A percentile compares a stretch with the other conserved stretches of the same genome.
Conservation (phyloP, 2,329 filamentous ascomycete genomes). For the Didymella glomerata region DNA sequence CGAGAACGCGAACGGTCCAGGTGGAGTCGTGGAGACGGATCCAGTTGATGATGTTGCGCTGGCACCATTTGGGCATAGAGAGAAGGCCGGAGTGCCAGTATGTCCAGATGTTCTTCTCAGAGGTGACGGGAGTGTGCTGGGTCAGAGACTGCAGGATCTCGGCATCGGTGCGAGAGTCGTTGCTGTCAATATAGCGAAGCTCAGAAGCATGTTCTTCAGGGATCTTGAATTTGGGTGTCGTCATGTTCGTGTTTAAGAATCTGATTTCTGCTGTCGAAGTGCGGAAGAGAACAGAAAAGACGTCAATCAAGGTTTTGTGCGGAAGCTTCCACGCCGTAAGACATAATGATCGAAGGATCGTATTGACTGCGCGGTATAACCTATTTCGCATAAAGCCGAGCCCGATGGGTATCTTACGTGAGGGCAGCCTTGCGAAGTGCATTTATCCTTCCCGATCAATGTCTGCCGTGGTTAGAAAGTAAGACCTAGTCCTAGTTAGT, state of each 20-base stretch:
- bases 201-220: neutral
- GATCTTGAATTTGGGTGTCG: neutral
- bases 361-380: neutral
- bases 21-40: neutral
- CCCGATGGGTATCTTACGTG: neutral
- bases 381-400: neutral
- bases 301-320: neutral
- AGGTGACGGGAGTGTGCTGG: neutral
- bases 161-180: constrained; percentile 1
- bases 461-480: neutral
- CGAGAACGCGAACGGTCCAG: neutral
- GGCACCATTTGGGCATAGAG: neutral
- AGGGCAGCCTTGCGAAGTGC: neutral
- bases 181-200: constrained; percentile 3
- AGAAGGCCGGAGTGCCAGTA: constrained; percentile 4
- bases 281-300: neutral
- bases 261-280: neutral
- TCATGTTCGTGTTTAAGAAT: neutral
- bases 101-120: constrained; percentile 4
- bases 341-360: neutral
- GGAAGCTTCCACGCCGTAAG: neutral
- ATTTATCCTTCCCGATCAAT: neutral
- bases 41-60: neutral
- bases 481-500: neutral
- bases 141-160: neutral